A percentile compares a stretch with the other conserved stretches of the same genome.
These are phyloP conservation scores for Fomitopsis pinicola DNA, from an alignment of 1,284 basidiomycete genomes.

Conservation along the genomic window DNA sequence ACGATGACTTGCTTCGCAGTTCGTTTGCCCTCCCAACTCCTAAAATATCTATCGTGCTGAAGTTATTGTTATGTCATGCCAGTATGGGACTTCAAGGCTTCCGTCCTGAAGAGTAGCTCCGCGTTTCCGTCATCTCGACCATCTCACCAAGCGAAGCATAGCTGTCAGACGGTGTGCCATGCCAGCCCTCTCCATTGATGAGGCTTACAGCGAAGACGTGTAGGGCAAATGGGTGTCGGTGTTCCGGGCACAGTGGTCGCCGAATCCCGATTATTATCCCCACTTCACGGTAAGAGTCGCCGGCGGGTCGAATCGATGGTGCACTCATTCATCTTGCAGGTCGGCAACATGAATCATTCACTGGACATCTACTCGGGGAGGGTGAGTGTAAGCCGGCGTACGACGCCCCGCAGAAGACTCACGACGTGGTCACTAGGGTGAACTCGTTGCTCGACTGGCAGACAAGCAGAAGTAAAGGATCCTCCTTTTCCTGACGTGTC, in stretches of 20 bases:
- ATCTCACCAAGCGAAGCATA: conserved; percentile 57
- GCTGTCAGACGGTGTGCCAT: conserved; percentile 67
- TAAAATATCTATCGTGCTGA: background rate
- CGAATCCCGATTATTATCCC: conserved; percentile 71
- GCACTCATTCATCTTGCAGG: conserved; percentile 31
- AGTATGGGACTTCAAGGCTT: conserved; percentile 71
- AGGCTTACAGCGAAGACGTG: background rate
- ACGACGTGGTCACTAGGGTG: conserved; percentile 42
- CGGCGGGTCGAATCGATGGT: background rate
- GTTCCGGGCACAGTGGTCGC: conserved; percentile 69
- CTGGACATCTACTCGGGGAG: conserved; percentile 70
- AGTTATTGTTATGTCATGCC: background rate
- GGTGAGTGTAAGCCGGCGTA: conserved; percentile 30
- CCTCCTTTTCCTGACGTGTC: background rate
- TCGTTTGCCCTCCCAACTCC: conserved; percentile 23
- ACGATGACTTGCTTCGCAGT: conserved; percentile 72
- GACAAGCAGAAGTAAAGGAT: conserved; percentile 49
- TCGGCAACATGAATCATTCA: conserved; percentile 74
- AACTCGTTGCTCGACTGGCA: conserved; percentile 55
- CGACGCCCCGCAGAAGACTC: background rate
- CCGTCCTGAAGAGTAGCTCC: conserved; percentile 37
- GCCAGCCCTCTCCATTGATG: background rate
- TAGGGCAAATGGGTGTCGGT: conserved; percentile 79
- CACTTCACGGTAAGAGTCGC: conserved; percentile 65
- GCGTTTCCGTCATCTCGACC: conserved; percentile 59